These are phyloP conservation scores for Amaranthus cruentus DNA, from an alignment of 148 eudicot species.

Conservation along the genomic window DNA sequence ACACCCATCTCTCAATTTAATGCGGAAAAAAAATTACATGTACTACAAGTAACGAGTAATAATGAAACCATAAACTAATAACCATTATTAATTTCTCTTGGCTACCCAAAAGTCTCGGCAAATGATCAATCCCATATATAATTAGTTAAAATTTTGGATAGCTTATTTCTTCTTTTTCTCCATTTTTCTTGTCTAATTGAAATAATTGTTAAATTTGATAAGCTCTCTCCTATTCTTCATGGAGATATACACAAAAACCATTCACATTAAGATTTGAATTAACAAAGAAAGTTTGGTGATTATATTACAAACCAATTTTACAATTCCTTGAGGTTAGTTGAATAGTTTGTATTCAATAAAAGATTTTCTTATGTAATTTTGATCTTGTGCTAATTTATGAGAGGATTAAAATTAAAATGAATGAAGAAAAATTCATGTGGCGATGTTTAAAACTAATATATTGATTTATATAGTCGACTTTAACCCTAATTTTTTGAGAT, in stretches of 20 bases:
- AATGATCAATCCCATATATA: constrained; percentile 8
- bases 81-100: neutral
- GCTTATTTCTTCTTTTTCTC: neutral
- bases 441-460: no score
- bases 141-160: neutral
- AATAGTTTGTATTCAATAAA: neutral
- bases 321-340: neutral
- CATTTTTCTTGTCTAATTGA: neutral
- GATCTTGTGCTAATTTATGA: neutral
- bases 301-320: neutral
- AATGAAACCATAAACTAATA: no score
- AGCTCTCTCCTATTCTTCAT: neutral
- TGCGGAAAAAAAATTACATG: no score
- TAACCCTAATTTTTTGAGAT: neutral
- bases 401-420: no score
- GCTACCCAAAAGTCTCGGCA: neutral
- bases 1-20: no score
- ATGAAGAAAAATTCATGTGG: no score
- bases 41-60: no score
- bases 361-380: neutral
- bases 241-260: neutral
- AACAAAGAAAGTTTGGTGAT: neutral
- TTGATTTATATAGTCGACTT: neutral
- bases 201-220: neutral
- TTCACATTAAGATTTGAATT: neutral